Evolutionary conservation across 2,329 filamentous ascomycete species (phyloP), one percentile per base, ranked within the genome.

Genomic region (Neopestalotiopsis sp.): DNA sequence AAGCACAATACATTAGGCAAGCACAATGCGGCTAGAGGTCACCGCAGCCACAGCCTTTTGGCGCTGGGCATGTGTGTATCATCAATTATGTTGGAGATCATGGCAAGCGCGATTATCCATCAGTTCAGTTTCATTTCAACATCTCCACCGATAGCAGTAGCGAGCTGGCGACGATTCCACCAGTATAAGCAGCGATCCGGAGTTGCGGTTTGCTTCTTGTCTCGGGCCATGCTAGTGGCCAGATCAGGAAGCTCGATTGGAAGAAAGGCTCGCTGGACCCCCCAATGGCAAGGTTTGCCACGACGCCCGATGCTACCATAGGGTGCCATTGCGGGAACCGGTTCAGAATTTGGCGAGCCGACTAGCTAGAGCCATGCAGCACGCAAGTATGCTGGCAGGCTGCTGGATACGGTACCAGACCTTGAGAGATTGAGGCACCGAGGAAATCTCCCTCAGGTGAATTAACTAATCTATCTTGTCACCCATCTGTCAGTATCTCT

Each of bases 371-470:
- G 57, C 30, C 57, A 59, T 14, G 57, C 57, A 59, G 57, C 57
- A 30, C 20, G 24, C 24, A 14, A 62, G 13, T 13, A 4, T 17
- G 12, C 13, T 30, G 40, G 28, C 58, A 61, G 45, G 32, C 34
- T 52, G 40, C 9, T 65, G 42, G n/a, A 40, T 65, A 49, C 40
- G 38, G 38, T 66, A 57, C 45, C 63, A 66, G 17, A 28, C 32
- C 20, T 52, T 64, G 45, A 28, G 28, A 56, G 52, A 66, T 38
- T 32, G 20, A 56, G 40, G 78, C 24, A 30, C 10, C 9, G 28
- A 52, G 30, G 45, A 57, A 66, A 66, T 66, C 63, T 66, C 63
- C 63, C 63, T 66, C 63, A 66, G 63, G 63, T 66, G 63, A 66
- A 58, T 64, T 24, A 64, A 52, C n/a, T 30, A 62, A 34, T 62